Percentiles rank a stretch among this genome's conserved stretches.
phyloP scores from a whole-genome alignment of 805 yeast species.

The Scheffersomyces stipitis region DNA sequence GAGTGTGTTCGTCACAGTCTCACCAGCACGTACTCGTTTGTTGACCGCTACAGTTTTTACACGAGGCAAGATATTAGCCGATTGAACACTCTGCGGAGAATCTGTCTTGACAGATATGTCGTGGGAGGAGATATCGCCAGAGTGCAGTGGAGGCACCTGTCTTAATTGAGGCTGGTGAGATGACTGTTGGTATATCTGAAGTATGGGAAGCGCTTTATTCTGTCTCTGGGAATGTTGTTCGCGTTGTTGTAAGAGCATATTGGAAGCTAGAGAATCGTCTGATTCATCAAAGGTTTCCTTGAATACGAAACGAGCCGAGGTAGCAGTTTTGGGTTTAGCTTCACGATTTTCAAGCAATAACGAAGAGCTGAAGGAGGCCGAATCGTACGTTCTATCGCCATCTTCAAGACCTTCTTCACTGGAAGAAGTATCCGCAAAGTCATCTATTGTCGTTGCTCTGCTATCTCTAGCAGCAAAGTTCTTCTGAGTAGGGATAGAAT shows the following conservation, averaged over 20 bases:
- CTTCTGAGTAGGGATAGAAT: background rate
- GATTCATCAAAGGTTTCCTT: constrained; percentile 29
- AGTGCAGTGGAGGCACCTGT: too few species aligned
- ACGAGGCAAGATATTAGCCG: background rate
- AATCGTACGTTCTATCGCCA: constrained; percentile 14
- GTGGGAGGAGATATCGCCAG: too few species aligned
- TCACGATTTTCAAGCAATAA: constrained; percentile 32
- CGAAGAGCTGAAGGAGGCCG: constrained; percentile 32
- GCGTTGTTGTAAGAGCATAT: too few species aligned
- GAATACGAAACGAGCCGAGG: constrained; percentile 19
- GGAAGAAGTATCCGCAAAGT: constrained; percentile 41
- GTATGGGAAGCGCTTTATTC: too few species aligned
- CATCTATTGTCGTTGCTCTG: constrained; percentile 24
- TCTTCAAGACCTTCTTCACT: too few species aligned
- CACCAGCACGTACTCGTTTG: too few species aligned
- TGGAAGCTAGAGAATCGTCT: constrained; percentile 2
- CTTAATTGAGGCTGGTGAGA: too few species aligned
- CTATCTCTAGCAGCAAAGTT: constrained; percentile 5
- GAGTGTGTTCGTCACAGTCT: background rate
- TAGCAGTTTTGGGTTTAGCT: constrained; percentile 8
- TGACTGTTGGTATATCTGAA: too few species aligned
- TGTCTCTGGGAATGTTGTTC: too few species aligned
- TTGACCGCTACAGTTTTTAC: background rate
- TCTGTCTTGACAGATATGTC: too few species aligned
- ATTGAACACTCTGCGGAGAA: background rate